Evolutionary conservation across 2,329 filamentous ascomycete genomes (phyloP), one percentile per base, ranked within the genome.

Genomic region (Phaeomoniella chlamydospora): DNA sequence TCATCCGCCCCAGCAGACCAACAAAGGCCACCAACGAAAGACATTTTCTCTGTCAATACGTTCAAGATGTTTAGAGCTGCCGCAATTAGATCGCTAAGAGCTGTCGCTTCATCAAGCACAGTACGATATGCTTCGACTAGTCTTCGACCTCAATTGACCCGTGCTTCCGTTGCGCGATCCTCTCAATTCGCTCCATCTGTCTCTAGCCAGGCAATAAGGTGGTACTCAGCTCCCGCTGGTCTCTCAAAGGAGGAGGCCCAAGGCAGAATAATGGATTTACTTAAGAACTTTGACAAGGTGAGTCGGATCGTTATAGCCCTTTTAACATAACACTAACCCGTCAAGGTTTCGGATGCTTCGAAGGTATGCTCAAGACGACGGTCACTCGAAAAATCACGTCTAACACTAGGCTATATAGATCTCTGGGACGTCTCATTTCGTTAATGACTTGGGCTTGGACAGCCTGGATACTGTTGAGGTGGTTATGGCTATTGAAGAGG

Each of bases 401-500:
- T 31, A 38, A 36, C 19, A 36, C n/a, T n/a, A n/a, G n/a, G 33
- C 37, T 43, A 47, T 42, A 41, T 51, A 96, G 88, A 84, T 98
- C 58, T 84, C 77, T 54, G 65, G 74, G 44, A 70, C 68, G 37
- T 80, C 88, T 40, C 87, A 96, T 74, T 98, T 98, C 67, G 74
- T 85, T 57, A 96, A 94, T 62, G 88, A 98, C 65, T 81, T 98
- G 45, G 90, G 87, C 47, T 71, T 98, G 53, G 90, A 98, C 70
- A 92, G 82, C 66, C 74, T 98, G 62, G 90, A 98, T 62, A 94
- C 90, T 45, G 90, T 98, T 45, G 90, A 98, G 72, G 90, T 98
- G 48, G 90, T 98, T 52, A 98, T 98, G 90, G 90, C 90, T 48
- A 96, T 98, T 65, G 90, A 98, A 74, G 90, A 98, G 75, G 76